Evolutionary conservation across 2,329 filamentous ascomycete genomes (phyloP).

Genomic region (Zymoseptoria crescenta): DNA sequence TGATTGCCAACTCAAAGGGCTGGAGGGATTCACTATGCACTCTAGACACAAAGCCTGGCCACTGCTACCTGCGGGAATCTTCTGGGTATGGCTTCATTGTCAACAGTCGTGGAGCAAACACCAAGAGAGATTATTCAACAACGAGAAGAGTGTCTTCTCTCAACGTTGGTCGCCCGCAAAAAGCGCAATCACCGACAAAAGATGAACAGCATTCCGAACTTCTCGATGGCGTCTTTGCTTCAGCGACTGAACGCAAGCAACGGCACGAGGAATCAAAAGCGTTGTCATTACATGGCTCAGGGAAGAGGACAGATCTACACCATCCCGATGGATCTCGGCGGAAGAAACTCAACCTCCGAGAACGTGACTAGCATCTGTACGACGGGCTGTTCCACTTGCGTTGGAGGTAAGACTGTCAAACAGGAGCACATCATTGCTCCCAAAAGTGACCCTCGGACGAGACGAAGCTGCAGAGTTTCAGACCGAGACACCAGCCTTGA

Average conservation of each 20-base stretch:
- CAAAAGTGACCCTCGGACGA: not conserved
- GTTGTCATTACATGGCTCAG: not conserved
- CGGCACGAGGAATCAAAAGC: not conserved
- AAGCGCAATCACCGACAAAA: not conserved
- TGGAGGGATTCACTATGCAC: not conserved
- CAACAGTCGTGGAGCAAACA: not conserved
- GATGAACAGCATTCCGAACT: not conserved
- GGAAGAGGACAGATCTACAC: not conserved
- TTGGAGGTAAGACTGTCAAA: not conserved
- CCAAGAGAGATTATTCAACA: not conserved
- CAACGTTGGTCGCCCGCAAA: not conserved
- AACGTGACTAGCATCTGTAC: not conserved
- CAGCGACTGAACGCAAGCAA: not conserved
- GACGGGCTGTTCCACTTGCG: conserved; percentile 1
- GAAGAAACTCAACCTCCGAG: not conserved
- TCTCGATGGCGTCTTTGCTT: not conserved
- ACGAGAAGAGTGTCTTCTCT: not conserved
- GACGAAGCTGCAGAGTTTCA: not conserved
- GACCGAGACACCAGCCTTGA: not conserved
- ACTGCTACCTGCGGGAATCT: not conserved
- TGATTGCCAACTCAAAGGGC: not conserved
- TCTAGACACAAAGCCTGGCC: not conserved
- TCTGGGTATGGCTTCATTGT: not conserved
- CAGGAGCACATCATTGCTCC: not conserved
- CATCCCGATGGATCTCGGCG: not conserved